Evolutionary conservation across 2,329 filamentous ascomycete species (phyloP), one percentile per base, ranked within the genome.

Genomic region (Apiospora arundinis): DNA sequence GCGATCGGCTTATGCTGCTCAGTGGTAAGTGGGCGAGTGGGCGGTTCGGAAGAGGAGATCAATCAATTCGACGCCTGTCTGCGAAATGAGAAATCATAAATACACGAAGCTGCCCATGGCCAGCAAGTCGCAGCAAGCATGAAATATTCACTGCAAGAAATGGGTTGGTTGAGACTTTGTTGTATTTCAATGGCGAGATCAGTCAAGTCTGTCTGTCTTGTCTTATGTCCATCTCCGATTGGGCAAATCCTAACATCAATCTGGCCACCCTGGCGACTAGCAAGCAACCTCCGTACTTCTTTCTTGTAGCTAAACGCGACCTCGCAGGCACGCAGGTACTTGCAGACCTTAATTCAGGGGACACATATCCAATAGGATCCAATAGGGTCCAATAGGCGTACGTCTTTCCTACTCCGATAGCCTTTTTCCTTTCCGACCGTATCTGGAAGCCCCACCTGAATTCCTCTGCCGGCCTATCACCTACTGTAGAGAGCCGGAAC

Each of bases 121-220:
- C 66, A 67, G 56, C 56, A 63, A 40, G 56, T 63, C 21, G 56
- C 56, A 63, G 56, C 56, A 63, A 63, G 56, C 56, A 63, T 40
- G 56, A 32, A 63, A 63, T 63, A 40, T 63, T 40, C 32, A 63
- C 56, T n/a, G 56, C 21, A 23, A 23, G n/a, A 21, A 40, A 40
- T 23, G 37, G 21, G 12, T 18, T 45, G 28, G 52, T 63, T 40
- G 56, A 12, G 56, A 12, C 56, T 63, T 63, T 32, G 56, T n/a
- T 40, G 32, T 32, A 63, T 32, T 40, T 40, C 56, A 40, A 32
- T 11, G 56, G n/a, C 9, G 21, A 63, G 28, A 16, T 37, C 25
- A 28, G 52, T 28, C 28, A 60, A 60, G 52, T n/a, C 37, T n/a
- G 37, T 32, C 32, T n/a, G 56, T 40, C 32, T n/a, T 40, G 56